Evolutionary conservation across 257 asterid genomes (phyloP), one percentile per base, ranked within the genome.

Genomic region (Plantago ovata): DNA sequence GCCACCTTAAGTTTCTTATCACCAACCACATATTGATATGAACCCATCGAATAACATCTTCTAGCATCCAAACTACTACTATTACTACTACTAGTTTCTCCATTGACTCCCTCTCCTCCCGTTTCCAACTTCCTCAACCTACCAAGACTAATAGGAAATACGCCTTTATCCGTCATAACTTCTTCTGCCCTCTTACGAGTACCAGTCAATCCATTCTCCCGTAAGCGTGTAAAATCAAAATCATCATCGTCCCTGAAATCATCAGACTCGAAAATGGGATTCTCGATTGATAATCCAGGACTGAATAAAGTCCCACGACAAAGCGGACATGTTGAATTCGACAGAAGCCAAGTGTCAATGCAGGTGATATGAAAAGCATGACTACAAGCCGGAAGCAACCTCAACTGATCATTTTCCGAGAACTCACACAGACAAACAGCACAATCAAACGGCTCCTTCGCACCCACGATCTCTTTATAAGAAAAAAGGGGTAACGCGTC

Each of bases 311-410:
- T 63, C 44, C 78, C 87, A 62, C 98, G 73, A 56, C 98, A 92
- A 32, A 92, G 93, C n/a, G 98, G 98, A 46, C 98, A 92, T 0
- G 95, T 80, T 3, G 98, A 92, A 67, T 92, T 88, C 0, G 96
- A 80, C 19, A 87, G 70, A n/a, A 92, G 96, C 98, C 98, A 92
- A 40, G 96, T 92, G 53, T 88, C 98, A 13, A 87, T 88, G 61
- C 98, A 92, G 16, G 40, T 76, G 67, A 88, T 76, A 63, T 92
- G 98, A 70, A 92, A 92, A 43, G 98, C 98, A 72, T 92, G 98
- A 76, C 96, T 81, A 67, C 98, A 92, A 45, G 64, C 71, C 0
- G 98, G 98, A 51, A 92, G 95, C 80, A 92, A 64, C 61, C 98
- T 81, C 72, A 92, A 59, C 33, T 92, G 89, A 14, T 92, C 98